Evolutionary conservation across 2,329 filamentous ascomycete genomes (phyloP), one percentile per base, ranked within the genome.

Genomic region (Alternaria sp.): DNA sequence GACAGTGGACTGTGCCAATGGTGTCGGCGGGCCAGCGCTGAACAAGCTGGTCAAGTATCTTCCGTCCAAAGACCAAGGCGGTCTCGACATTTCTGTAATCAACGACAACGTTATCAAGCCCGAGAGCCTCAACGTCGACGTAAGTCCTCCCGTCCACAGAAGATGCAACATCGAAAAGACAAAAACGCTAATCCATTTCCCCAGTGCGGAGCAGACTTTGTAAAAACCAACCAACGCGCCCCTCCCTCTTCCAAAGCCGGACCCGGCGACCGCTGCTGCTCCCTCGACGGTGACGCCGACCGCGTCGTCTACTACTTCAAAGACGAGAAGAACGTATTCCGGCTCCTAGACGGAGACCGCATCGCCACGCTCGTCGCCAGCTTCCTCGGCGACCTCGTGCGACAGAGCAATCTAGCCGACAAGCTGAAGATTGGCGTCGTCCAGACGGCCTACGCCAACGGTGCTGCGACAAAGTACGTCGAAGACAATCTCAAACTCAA

Each of bases 391-490:
- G 94, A 98, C 66, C 89, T 97, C 32, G 88, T 93, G 52, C 88
- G 89, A 57, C 11, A 11, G 5, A 16, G 12, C 90, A 89, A 61
- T 92, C 93, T 56, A 92, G 85, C 88, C 49, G 87, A 91, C 28
- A 90, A 94, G 64, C 85, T 98, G 67, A 93, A 91, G 75, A 94
- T 98, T 63, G 95, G 94, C 60, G 92, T 99, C 54, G 91, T 99
- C 12, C 95, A 99, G 81, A 99, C 95, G 1, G 95, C 95, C 20
- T 99, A 99, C 77, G 95, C 95, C 78, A 99, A 99, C 79, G 95
- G 95, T 51, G 91, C 94, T 24, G 94, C 92, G 76, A 98, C 95
- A 34, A 90, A 91, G 72, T 98, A 97, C 79, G 91, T 99, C 55
- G 88, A 92, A 76, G 91, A 95, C 78, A 90, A 92, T 66, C 86